These are phyloP conservation scores for Mimosa pudica DNA, from an alignment of 306 rosid genomes.

Conservation along the genomic window DNA sequence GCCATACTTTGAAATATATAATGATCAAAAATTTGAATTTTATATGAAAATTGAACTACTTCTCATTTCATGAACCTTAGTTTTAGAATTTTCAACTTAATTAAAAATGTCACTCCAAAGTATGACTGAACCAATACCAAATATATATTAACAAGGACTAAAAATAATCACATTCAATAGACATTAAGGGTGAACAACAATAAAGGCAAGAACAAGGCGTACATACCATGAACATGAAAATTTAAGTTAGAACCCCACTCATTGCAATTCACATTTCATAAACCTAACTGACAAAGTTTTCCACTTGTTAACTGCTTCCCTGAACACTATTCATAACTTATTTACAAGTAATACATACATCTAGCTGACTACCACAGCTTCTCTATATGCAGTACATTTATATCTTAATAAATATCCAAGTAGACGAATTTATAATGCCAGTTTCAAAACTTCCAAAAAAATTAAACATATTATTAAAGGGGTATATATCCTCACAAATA, in stretches of 20 bases:
- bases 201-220: slow-evolving; percentile 19
- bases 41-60: slow-evolving; percentile 20
- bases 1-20: slow-evolving; percentile 8
- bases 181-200: slow-evolving; percentile 22
- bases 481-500: neutral
- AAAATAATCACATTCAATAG: neutral
- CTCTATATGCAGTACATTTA: neutral
- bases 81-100: slow-evolving; percentile 32
- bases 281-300: slow-evolving; percentile 2
- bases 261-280: slow-evolving; percentile 11
- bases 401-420: slow-evolving; percentile 3
- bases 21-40: slow-evolving; percentile 28
- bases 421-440: slow-evolving; percentile 3
- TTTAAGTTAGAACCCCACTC: neutral
- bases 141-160: slow-evolving; percentile 23
- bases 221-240: slow-evolving; percentile 14
- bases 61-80: slow-evolving; percentile 19
- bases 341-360: slow-evolving; percentile 7
- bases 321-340: neutral
- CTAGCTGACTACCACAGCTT: slow-evolving; percentile 12
- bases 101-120: slow-evolving; percentile 24
- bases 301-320: slow-evolving; percentile 13
- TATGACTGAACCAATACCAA: slow-evolving; percentile 22
- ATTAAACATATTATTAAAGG: neutral
- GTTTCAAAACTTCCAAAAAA: slow-evolving; percentile 2